Base-by-base conservation (phyloP, 164 flowering plant species). In the Vitis labrusca region DNA sequence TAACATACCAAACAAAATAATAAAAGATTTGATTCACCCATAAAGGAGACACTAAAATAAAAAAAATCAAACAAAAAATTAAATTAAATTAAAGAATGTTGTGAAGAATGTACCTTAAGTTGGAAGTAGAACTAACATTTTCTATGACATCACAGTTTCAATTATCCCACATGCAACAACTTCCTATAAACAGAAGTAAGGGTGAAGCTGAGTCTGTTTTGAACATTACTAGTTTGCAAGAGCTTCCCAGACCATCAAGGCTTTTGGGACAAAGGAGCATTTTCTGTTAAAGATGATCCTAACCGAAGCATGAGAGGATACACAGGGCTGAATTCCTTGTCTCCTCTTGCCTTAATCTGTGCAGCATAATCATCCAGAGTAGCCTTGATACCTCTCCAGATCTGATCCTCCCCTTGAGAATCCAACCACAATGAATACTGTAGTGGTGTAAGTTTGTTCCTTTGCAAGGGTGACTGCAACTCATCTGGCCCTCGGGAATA, bases 341-440 rank as follows among this genome's bases (percentile, higher is more conserved):
- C 96, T n/a, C 98, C 98, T 86, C 97, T 86, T 66, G 85, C 84
- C 79, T 88, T 80, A 3, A 93, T 88, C 56, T 77, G 84, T 13
- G 83, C 85, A 70, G 98, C 98, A 76, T 95, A 95, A 82, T 95
- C 99, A 76, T 93, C 99, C 37, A 93, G 82, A 66, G 99, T 95
- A 62, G 92, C 97, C 74, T 95, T 95, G 57, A 95, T 79, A 15
- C 99, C 99, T 80, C 85, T 91, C 99, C 99, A 95, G 29, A 93
- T 84, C 78, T 95, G 98, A 79, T 87, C 92, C 79, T 93, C 98
- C 12, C 93, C 90, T 70, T 95, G 98, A 10, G 94, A 85, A 80
- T 95, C 98, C 66, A 93, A 57, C 99, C 98, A 95, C 65, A 93
- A 57, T 14, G 99, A 91, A 63, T 95, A 95, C 72, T 95, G 97